Conservation (phyloP, 768 basidiomycete genomes). For the Gyrodon lividus region DNA sequence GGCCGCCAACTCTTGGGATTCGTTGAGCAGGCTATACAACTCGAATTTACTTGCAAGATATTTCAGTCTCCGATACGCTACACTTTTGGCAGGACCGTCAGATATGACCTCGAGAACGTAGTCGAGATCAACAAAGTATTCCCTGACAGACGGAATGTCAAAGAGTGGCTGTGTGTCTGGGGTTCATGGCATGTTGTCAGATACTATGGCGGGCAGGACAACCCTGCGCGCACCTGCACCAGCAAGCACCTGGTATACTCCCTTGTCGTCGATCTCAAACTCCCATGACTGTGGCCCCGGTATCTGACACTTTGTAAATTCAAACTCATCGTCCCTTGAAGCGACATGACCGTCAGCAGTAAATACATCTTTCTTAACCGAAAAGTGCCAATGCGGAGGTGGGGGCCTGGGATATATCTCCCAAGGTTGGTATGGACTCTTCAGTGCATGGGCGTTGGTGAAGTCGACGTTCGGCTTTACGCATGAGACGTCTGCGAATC, state of each 20-base stretch:
- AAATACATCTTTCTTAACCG: constrained; percentile 45
- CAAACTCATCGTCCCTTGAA: constrained; percentile 51
- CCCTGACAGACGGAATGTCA: constrained; percentile 80
- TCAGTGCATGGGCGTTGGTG: constrained; percentile 18
- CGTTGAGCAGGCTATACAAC: constrained; percentile 89
- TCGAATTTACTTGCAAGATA: constrained; percentile 93
- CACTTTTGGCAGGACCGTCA: constrained; percentile 94
- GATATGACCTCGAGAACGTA: constrained; percentile 87
- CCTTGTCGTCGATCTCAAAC: constrained; percentile 80
- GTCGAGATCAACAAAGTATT: constrained; percentile 96
- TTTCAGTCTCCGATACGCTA: constrained; percentile 88
- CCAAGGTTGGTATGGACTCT: constrained; percentile 61
- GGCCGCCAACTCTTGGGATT: constrained; percentile 89
- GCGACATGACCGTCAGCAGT: constrained; percentile 37
- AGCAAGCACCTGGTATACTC: constrained; percentile 77
- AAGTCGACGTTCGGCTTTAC: constrained; percentile 60
- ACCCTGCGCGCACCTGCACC: constrained; percentile 6
- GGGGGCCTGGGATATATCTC: constrained; percentile 90
- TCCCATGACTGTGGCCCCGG: constrained; percentile 63
- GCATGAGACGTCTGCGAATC: constrained; percentile 61
- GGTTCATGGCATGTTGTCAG: constrained; percentile 9
- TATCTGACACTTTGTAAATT: constrained; percentile 69
- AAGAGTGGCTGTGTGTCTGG: constrained; percentile 59
- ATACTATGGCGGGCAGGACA: background rate
- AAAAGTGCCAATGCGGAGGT: constrained; percentile 95